Evolutionary conservation across 2,329 filamentous ascomycete species (phyloP), one percentile per base, ranked within the genome.

Genomic region (Zelopaecilomyces penicillatus): DNA sequence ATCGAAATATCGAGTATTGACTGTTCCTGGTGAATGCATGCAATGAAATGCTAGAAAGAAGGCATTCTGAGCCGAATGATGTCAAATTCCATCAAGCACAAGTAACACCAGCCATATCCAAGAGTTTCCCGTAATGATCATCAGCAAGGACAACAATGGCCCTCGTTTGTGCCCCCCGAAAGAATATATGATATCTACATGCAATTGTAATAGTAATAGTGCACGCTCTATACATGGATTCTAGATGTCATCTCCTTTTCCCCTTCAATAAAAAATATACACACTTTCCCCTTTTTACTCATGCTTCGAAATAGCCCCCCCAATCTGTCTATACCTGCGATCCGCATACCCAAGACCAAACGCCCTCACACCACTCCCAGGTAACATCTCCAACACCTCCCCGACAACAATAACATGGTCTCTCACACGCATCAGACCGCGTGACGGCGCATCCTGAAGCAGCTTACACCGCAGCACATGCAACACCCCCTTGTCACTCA

Each of bases 341-440:
- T 76, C 69, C 39, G 70, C 69, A 56, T 76, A 76, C 26, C 69
- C 58, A 52, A 76, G 57, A 11, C 68, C 71, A 54, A 74, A 72
- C 3, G 58, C 58, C n/a, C 62, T 57, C 27, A 47, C 54, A 26
- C 54, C 54, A 10, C 50, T 52, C 28, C 50, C 65, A 26, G 62
- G 59, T 6, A 68, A 48, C 44, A 75, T 70, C 43, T 70, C 69
- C 33, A 68, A 46, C 37, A 76, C 72, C 57, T 76, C 71, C 4
- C 69, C 74, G 2, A 75, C 62, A 5, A 76, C 71, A 49, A 76
- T 69, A 7, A 74, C 67, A 58, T 76, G 73, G 45, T 76, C 74
- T 36, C 69, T 59, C 6, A 76, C 71, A 36, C 55, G 60, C n/a
- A 76, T 54, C 10, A 76, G 51, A 0, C 73, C 73, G 4, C 51